phyloP scores from a whole-genome alignment of 208 protist genomes.

The Crithidia fasciculata region DNA sequence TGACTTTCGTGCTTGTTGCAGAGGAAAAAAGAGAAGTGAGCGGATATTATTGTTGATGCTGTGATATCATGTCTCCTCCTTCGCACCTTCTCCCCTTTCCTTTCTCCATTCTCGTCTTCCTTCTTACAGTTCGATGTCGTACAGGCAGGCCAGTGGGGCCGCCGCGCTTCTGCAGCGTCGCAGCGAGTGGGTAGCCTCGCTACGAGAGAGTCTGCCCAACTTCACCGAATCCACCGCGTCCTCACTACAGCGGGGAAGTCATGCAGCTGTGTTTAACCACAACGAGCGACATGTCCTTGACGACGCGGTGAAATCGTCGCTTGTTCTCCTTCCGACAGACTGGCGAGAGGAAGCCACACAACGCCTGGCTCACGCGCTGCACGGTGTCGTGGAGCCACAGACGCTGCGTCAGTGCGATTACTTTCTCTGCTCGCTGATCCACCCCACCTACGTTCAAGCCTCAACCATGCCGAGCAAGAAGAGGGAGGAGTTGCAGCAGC shows the following conservation, averaged over 20 bases:
- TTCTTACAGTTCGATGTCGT: conserved; percentile 4
- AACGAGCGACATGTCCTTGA: conserved; percentile 16
- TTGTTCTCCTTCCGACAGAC: conserved; percentile 28
- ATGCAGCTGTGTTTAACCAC: conserved; percentile 9
- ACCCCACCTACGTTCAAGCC: conserved; percentile 64
- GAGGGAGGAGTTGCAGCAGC: background rate
- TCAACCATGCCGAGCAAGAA: conserved; percentile 5
- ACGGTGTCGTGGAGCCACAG: conserved; percentile 47
- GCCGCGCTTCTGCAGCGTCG: conserved; percentile 23
- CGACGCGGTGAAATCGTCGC: conserved; percentile 2
- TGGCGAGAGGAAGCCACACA: conserved; percentile 32
- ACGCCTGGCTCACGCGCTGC: conserved; percentile 38
- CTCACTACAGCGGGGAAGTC: conserved; percentile 5
- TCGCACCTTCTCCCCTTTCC: background rate
- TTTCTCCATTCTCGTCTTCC: background rate
- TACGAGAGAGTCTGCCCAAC: conserved; percentile 15
- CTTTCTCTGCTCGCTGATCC: conserved; percentile 78
- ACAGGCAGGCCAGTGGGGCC: background rate
- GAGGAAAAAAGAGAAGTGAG: too few species aligned
- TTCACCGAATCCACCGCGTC: conserved; percentile 14
- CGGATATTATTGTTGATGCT: too few species aligned
- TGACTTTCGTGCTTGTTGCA: too few species aligned
- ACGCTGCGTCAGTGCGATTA: conserved; percentile 45
- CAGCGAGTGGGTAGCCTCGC: conserved; percentile 23
- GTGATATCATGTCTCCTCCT: too few species aligned